A percentile compares a stretch with the other conserved stretches of the same genome.
Evolutionary conservation across 352 stramenopile genomes (phyloP).

Genomic region (Phytopythium ostracodes): DNA sequence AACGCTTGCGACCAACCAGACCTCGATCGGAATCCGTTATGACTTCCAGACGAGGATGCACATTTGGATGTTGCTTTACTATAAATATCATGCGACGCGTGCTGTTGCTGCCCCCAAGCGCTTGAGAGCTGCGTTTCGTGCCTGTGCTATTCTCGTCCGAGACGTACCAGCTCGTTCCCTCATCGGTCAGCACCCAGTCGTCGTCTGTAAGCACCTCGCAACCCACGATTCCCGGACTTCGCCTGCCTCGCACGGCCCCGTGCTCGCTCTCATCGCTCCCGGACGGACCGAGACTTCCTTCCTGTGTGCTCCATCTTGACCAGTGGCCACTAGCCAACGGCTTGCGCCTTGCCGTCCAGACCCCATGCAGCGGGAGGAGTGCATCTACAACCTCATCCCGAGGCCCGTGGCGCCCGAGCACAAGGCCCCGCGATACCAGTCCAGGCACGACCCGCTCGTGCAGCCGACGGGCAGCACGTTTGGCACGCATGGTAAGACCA

Average conservation of each 20-base stretch:
- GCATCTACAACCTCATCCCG: constrained; percentile 92
- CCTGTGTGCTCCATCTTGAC: background rate
- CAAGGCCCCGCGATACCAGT: constrained; percentile 87
- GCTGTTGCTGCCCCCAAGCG: background rate
- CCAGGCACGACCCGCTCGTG: constrained; percentile 83
- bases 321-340: background rate
- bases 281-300: background rate
- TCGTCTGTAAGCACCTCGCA: background rate
- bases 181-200: background rate
- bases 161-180: background rate
- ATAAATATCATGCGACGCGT: background rate
- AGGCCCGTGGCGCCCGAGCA: constrained; percentile 45
- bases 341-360: background rate
- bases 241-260: background rate
- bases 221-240: background rate
- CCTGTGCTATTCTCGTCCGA: too few species aligned
- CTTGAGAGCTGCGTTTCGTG: background rate
- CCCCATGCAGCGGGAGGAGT: constrained; percentile 79
- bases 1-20: too few species aligned
- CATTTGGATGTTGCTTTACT: background rate
- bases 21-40: background rate
- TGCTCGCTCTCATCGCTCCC: too few species aligned
- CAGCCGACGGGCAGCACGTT: constrained; percentile 88
- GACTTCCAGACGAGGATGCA: background rate
- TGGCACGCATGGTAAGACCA: constrained; percentile 63